Evolutionary conservation across 257 asterid genomes (phyloP).

Genomic region (Capsicum rhomboideum): DNA sequence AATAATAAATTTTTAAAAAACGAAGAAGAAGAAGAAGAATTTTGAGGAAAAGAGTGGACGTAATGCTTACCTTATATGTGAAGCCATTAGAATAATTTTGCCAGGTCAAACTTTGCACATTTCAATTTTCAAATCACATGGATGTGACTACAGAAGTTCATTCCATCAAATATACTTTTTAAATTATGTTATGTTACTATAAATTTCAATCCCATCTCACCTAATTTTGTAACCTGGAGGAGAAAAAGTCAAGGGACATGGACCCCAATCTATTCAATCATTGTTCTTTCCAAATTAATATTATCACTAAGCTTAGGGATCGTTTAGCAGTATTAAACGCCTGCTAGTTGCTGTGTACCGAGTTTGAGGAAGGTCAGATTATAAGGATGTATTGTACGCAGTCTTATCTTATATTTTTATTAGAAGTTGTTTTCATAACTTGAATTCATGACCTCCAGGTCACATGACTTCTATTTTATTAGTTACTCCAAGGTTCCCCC

Average conservation of each 20-base stretch:
- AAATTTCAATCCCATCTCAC: constrained; percentile 1
- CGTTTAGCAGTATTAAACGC: no score
- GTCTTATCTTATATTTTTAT: no score
- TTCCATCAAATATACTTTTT: background rate
- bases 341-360: no score
- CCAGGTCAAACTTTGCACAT: background rate
- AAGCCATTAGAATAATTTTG: background rate
- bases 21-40: background rate
- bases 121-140: background rate
- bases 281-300: background rate
- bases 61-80: constrained; percentile 1
- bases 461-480: no score
- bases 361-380: no score
- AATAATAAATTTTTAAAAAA: no score
- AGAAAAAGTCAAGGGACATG: background rate
- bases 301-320: background rate
- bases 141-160: background rate
- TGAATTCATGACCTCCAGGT: no score
- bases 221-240: background rate
- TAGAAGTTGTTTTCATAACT: no score
- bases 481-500: no score
- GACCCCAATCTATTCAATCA: background rate
- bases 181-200: background rate
- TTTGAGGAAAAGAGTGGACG: background rate
- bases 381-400: no score